Evolutionary conservation across 345 rosid genomes (phyloP).

Genomic region (Aquilaria sinensis): DNA sequence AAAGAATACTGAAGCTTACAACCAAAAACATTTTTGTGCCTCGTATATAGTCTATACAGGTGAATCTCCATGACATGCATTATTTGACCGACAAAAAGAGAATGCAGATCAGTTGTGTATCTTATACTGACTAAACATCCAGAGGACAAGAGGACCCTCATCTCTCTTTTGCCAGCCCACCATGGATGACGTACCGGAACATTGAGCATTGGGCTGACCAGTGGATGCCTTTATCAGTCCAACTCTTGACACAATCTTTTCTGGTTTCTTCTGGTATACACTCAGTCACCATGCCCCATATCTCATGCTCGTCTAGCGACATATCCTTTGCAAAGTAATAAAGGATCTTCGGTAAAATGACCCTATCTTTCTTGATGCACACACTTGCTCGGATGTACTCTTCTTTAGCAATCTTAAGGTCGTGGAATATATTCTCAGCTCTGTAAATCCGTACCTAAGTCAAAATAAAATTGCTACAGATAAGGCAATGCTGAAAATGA

Average conservation of each 20-base stretch:
- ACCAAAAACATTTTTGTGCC: too few relatives aligned
- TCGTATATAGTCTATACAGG: too few relatives aligned
- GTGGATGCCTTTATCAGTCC: slow-evolving; percentile 40
- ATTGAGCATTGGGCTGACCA: slow-evolving; percentile 63
- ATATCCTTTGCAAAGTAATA: slow-evolving; percentile 59
- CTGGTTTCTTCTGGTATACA: slow-evolving; percentile 45
- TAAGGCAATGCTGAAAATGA: slow-evolving; percentile 1
- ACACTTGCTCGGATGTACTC: slow-evolving; percentile 55
- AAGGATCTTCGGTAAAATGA: slow-evolving; percentile 60
- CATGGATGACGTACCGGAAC: slow-evolving; percentile 67
- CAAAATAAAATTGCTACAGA: not conserved
- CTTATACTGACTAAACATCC: too few relatives aligned
- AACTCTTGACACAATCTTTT: slow-evolving; percentile 45
- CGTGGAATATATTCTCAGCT: slow-evolving; percentile 50
- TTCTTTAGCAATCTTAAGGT: slow-evolving; percentile 52
- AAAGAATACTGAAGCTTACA: too few relatives aligned
- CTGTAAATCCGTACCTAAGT: slow-evolving; percentile 62
- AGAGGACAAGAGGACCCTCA: too few relatives aligned
- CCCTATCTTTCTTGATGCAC: slow-evolving; percentile 51
- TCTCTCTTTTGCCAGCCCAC: slow-evolving; percentile 35
- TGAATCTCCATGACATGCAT: too few relatives aligned
- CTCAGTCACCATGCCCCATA: slow-evolving; percentile 33
- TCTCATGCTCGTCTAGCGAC: slow-evolving; percentile 39
- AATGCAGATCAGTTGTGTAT: too few relatives aligned
- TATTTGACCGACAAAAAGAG: too few relatives aligned